These are phyloP conservation scores for Stachybotrys chlorohalonatus DNA, from an alignment of 2,329 filamentous ascomycete species.

Conservation along the genomic window DNA sequence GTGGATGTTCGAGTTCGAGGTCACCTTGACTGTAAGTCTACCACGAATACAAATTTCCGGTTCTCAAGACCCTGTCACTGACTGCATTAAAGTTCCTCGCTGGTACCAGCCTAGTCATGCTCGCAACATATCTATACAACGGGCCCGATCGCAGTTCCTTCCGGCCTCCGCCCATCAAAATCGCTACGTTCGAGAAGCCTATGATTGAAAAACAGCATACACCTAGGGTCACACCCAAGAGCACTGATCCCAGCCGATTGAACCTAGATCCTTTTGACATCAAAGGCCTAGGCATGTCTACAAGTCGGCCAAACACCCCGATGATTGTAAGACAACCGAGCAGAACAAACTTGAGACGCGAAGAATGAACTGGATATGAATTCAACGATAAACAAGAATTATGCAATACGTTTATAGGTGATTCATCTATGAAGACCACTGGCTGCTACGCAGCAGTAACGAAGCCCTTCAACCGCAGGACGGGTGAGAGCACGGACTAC, in stretches of 20 bases:
- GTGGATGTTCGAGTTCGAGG: constrained; percentile 72
- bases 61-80: background rate
- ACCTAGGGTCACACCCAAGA: constrained; percentile 10
- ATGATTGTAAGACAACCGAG: constrained; percentile 30
- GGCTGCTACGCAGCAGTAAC: background rate
- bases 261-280: constrained; percentile 31
- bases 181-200: constrained; percentile 71
- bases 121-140: constrained; percentile 80
- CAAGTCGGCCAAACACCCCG: constrained; percentile 38
- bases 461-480: background rate
- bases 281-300: constrained; percentile 28
- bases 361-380: constrained; percentile 18
- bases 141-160: constrained; percentile 46
- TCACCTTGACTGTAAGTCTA: constrained; percentile 60
- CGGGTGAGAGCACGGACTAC: background rate
- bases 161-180: constrained; percentile 56
- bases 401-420: background rate
- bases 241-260: constrained; percentile 20
- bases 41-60: background rate
- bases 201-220: constrained; percentile 42
- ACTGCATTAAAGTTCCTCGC: constrained; percentile 57
- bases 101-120: constrained; percentile 70
- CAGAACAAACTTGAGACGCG: constrained; percentile 25
- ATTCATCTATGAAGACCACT: too few species aligned
- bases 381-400: background rate